These are phyloP conservation scores for Lasiodiplodia gonubiensis DNA, from an alignment of 2,329 filamentous ascomycete species.

Conservation along the genomic window DNA sequence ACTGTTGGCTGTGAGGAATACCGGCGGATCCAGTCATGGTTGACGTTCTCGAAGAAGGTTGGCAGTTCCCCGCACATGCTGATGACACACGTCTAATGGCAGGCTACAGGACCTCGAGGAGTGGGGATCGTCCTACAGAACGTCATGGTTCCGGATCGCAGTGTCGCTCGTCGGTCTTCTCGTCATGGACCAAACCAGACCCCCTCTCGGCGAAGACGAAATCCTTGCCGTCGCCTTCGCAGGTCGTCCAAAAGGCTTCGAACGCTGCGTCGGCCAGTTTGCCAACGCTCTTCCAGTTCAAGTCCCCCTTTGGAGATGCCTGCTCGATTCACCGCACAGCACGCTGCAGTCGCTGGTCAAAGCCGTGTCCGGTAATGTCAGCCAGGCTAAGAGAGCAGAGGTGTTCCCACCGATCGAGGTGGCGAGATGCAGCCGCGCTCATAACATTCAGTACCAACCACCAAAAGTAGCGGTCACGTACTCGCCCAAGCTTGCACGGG, in stretches of 20 bases:
- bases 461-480: neutral
- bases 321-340: no score
- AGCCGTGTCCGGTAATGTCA: no score
- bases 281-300: neutral
- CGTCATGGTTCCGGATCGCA: neutral
- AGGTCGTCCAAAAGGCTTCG: neutral
- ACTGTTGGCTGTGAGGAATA: no score
- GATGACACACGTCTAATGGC: no score
- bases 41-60: no score
- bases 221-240: neutral
- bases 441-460: neutral
- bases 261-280: neutral
- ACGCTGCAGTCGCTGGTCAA: no score
- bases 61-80: no score
- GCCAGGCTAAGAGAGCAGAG: neutral
- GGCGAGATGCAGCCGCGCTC: no score
- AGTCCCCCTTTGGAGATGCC: neutral
- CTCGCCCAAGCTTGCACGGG: neutral
- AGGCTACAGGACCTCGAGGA: no score
- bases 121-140: neutral
- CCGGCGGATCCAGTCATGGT: no score
- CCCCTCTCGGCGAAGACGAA: neutral
- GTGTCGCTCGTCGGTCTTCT: neutral
- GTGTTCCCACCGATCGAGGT: neutral
- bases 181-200: neutral